Evolutionary conservation across 345 rosid species (phyloP).

Genomic region (Eutrema yunnanense): DNA sequence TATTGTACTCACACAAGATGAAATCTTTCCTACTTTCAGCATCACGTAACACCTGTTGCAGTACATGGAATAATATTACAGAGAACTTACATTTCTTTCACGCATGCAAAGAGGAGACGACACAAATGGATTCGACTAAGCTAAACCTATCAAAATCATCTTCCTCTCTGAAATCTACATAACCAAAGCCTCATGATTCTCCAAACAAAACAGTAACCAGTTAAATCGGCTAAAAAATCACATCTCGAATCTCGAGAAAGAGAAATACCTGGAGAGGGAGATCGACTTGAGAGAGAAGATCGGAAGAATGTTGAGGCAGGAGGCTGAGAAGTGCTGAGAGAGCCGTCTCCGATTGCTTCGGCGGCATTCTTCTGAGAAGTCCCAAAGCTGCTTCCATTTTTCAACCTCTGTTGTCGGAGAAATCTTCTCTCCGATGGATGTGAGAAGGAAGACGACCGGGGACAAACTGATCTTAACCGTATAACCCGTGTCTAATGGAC

Average conservation of each 20-base stretch:
- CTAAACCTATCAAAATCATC: too few species aligned
- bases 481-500: neutral
- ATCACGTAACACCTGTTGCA: slow-evolving; percentile 62
- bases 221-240: neutral
- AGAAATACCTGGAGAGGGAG: slow-evolving; percentile 84
- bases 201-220: neutral
- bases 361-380: slow-evolving; percentile 86
- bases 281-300: slow-evolving; percentile 97
- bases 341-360: slow-evolving; percentile 82
- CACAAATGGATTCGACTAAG: neutral
- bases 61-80: neutral
- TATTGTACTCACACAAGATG: slow-evolving; percentile 91
- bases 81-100: neutral
- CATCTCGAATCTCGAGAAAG: neutral
- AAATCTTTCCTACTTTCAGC: slow-evolving; percentile 66
- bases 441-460: neutral
- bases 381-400: slow-evolving; percentile 93
- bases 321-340: slow-evolving; percentile 93
- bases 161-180: neutral
- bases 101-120: neutral
- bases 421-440: neutral
- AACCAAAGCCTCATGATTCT: neutral
- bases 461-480: neutral
- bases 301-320: slow-evolving; percentile 84
- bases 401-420: slow-evolving; percentile 13